Conservation (phyloP, 306 rosid species). For the Trifolium repens region DNA sequence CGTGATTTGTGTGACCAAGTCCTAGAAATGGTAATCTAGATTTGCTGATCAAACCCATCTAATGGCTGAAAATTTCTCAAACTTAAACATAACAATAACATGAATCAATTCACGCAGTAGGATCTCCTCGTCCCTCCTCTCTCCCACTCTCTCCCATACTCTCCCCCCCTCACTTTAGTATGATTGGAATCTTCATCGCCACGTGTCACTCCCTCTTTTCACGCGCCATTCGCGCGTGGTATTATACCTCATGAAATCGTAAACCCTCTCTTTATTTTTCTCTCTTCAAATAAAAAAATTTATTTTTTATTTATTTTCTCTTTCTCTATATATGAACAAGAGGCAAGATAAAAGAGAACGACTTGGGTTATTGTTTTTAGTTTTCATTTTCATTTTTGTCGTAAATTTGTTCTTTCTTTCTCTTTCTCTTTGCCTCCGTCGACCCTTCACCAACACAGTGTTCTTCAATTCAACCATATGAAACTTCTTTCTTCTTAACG, state of each 20-base stretch:
- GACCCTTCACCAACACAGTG: constrained; percentile 7
- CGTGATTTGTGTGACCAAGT: neutral
- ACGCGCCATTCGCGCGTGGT: constrained; percentile 54
- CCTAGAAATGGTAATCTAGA: constrained; percentile 16
- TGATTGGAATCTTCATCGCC: constrained; percentile 52
- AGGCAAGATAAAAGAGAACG: constrained; percentile 42
- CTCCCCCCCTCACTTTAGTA: neutral
- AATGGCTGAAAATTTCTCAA: neutral
- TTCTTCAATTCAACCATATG: constrained; percentile 69
- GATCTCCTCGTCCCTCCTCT: constrained; percentile 32
- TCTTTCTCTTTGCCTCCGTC: constrained; percentile 23
- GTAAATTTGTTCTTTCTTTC: constrained; percentile 3
- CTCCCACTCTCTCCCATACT: neutral
- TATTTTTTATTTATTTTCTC: neutral
- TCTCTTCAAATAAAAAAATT: neutral
- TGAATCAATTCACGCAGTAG: constrained; percentile 35
- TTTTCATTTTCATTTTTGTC: constrained; percentile 10
- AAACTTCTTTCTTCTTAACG: constrained; percentile 56
- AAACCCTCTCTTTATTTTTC: constrained; percentile 44
- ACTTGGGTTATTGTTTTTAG: constrained; percentile 47
- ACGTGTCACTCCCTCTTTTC: constrained; percentile 37
- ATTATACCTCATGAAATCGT: constrained; percentile 5
- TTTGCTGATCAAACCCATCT: neutral
- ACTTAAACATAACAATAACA: neutral
- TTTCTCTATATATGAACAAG: constrained; percentile 44